phyloP scores from a whole-genome alignment of 2,329 filamentous ascomycete species.

The Phialocephala subalpina region DNA sequence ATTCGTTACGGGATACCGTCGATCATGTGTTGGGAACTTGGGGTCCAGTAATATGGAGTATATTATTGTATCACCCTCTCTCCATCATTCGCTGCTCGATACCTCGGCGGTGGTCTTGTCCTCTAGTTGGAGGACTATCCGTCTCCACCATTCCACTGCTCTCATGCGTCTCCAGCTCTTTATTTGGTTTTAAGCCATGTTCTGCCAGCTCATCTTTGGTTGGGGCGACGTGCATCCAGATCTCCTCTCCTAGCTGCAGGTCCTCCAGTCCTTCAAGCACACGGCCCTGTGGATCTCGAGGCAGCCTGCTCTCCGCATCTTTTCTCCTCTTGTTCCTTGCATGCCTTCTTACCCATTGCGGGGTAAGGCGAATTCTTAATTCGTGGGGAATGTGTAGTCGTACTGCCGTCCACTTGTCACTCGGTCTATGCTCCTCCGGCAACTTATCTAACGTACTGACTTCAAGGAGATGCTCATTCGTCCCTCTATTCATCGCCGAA shows the following conservation, averaged over 20 bases:
- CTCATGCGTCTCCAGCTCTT: conserved; percentile 1
- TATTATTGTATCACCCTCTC: background rate
- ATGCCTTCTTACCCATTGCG: conserved; percentile 34
- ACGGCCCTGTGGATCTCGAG: conserved; percentile 50
- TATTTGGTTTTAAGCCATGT: conserved; percentile 23
- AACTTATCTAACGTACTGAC: conserved; percentile 51
- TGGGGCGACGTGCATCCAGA: conserved; percentile 61
- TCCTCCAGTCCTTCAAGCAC: conserved; percentile 46
- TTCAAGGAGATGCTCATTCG: conserved; percentile 60
- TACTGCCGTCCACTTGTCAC: conserved; percentile 65
- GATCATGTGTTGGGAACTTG: too few species aligned
- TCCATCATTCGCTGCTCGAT: conserved; percentile 10
- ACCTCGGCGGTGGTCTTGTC: background rate
- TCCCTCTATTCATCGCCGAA: conserved; percentile 59
- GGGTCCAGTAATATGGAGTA: background rate
- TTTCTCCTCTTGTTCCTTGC: conserved; percentile 45
- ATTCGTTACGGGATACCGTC: too few species aligned
- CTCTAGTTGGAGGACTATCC: background rate
- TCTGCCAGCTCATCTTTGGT: conserved; percentile 43
- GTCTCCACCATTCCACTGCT: background rate
- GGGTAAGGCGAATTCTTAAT: conserved; percentile 56
- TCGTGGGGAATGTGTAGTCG: conserved; percentile 66
- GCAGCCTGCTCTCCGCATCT: conserved; percentile 43
- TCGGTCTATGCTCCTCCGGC: conserved; percentile 60
- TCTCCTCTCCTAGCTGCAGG: conserved; percentile 49